phyloP scores from a whole-genome alignment of 1,284 basidiomycete genomes.

The Malassezia furfur region DNA sequence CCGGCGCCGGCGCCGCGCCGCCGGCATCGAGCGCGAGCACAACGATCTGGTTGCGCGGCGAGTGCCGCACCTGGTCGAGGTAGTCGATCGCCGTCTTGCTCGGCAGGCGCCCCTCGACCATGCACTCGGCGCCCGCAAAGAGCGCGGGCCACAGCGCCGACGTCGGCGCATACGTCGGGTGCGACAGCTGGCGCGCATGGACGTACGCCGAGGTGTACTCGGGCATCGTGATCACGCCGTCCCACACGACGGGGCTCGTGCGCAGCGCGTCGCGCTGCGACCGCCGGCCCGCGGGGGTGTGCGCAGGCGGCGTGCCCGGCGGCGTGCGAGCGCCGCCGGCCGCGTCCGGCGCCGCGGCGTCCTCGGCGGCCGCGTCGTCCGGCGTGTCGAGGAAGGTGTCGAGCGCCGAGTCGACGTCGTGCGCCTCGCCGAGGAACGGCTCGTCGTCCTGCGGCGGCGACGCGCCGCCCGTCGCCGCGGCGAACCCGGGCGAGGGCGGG shows the following conservation, averaged over 20 bases:
- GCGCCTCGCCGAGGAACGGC: not conserved
- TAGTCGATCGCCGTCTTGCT: slow-evolving; percentile 34
- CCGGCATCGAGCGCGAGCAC: slow-evolving; percentile 31
- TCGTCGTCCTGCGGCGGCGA: not conserved
- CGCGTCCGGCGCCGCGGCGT: not conserved
- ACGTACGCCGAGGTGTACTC: slow-evolving; percentile 35
- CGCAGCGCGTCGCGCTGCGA: slow-evolving; percentile 14
- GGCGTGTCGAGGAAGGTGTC: not conserved
- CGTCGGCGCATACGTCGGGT: slow-evolving; percentile 15
- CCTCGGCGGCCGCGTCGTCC: not conserved
- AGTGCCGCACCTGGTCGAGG: slow-evolving; percentile 31
- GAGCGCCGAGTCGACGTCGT: not conserved
- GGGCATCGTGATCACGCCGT: slow-evolving; percentile 44
- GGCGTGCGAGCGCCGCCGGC: slow-evolving; percentile 21
- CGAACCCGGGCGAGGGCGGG: slow-evolving; percentile 1
- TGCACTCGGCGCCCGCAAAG: slow-evolving; percentile 25
- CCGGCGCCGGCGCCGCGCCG: not conserved
- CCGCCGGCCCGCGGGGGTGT: slow-evolving; percentile 12
- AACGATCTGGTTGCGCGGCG: slow-evolving; percentile 34
- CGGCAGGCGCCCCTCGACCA: slow-evolving; percentile 42
- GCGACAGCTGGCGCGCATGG: slow-evolving; percentile 34
- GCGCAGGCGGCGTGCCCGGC: slow-evolving; percentile 21
- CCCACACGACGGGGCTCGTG: slow-evolving; percentile 29
- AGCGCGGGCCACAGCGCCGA: slow-evolving; percentile 23
- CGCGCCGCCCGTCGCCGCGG: not conserved